Evolutionary conservation across 129 eudicot species (phyloP).

Genomic region (carrot (Daucus carota)): DH1_v3.0 NC_030388.2:11632001-11632500

Average conservation of each 20-base stretch:
- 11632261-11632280: conserved; percentile 22
- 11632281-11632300: conserved; percentile 11
- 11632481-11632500: conserved; percentile 19
- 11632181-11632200: conserved; percentile 10
- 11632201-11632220: conserved; percentile 4
- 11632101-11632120: conserved; percentile 13
- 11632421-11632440: conserved; percentile 14
- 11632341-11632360: neutral
- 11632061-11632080: conserved; percentile 17
- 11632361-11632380: conserved; percentile 20
- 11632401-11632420: conserved; percentile 9
- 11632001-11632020: conserved; percentile 11
- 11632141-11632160: conserved; percentile 8
- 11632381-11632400: conserved; percentile 6
- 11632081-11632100: conserved; percentile 12
- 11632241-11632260: conserved; percentile 5
- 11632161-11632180: conserved; percentile 9
- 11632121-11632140: conserved; percentile 1
- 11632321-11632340: conserved; percentile 8
- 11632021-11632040: conserved; percentile 18
- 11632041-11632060: conserved; percentile 7
- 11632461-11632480: conserved; percentile 18
- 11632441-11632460: conserved; percentile 8
- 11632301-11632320: conserved; percentile 10
- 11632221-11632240: conserved; percentile 8